Conservation (phyloP, 1,139 yeast genomes). For the Yamadazyma oceani region DNA sequence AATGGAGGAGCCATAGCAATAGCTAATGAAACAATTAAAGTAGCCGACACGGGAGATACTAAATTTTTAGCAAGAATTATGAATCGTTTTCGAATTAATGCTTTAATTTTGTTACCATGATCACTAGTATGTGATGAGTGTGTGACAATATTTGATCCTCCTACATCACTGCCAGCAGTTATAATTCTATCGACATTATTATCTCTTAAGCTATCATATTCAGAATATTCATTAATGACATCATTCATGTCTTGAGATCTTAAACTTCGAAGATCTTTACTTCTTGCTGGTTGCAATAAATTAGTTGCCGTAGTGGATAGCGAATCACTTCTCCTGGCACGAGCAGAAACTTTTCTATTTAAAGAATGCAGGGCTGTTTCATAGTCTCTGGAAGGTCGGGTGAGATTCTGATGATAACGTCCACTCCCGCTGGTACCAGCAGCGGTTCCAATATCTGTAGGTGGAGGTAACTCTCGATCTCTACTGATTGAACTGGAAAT, state of each 20-base stretch:
- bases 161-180: constrained; percentile 15
- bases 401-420: neutral
- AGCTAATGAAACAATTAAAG: constrained; percentile 60
- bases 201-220: constrained; percentile 37
- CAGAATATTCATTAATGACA: constrained; percentile 62
- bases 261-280: constrained; percentile 35
- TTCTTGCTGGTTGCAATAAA: constrained; percentile 22
- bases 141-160: constrained; percentile 4
- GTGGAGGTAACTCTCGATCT: constrained; percentile 13
- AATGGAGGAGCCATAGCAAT: constrained; percentile 86
- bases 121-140: constrained; percentile 1
- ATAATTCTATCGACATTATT: constrained; percentile 11
- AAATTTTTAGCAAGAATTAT: constrained; percentile 49
- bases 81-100: constrained; percentile 11
- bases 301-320: constrained; percentile 9
- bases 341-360: constrained; percentile 8
- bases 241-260: constrained; percentile 56
- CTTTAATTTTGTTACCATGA: neutral
- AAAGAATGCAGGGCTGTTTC: constrained; percentile 10
- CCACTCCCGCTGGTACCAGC: neutral
- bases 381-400: neutral
- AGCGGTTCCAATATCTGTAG: constrained; percentile 11
- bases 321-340: constrained; percentile 14
- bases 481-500: constrained; percentile 15
- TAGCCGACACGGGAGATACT: constrained; percentile 65